Evolutionary conservation across 345 rosid species (phyloP), one percentile per base, ranked within the genome.

Genomic region (Euphorbia peplus): DNA sequence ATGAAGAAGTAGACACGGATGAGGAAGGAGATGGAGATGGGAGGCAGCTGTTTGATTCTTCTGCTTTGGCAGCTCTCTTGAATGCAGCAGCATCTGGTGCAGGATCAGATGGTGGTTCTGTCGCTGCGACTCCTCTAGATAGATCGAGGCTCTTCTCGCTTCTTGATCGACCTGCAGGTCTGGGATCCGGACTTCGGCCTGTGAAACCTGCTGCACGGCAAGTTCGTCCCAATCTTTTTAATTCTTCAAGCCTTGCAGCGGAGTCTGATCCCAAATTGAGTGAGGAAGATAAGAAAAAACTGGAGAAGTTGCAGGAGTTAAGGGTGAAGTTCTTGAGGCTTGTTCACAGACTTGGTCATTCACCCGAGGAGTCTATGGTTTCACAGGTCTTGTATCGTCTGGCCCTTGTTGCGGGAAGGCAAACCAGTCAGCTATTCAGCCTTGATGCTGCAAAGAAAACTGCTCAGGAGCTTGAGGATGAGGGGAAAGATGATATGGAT

Each of bases 91-190:
- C 96, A 60, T 79, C 92, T 15, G 87, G 91, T 58, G 83, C 80
- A 67, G 86, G 84, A 32, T 82, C 89, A 32, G 92, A 84, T 58
- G 84, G 79, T 47, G 87, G 91, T 16, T 78, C 73, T 64, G 79
- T 91, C 68, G 81, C 89, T 56, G 75, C 91, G 71, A 82, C 91
- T 29, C 85, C 97, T 60, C 89, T 82, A 74, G 99, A 91, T 80
- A 97, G 97, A 28, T 84, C 97, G 0, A 85, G 88, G 82, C 93
- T 91, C 71, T 91, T 89, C 84, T 88, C 99, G n/a, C n/a, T n/a
- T 74, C 86, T 91, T 69, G 95, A 95, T 72, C 84, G 87, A 21
- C 97, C 97, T 70, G 97, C 93, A 42, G 97, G 99, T 70, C 79
- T 90, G 83, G 96, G 96, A 65, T 83, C 98, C 21, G 86, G 97